phyloP scores from a whole-genome alignment of 2,329 filamentous ascomycete genomes.

The Colletotrichum cuscutae region DNA sequence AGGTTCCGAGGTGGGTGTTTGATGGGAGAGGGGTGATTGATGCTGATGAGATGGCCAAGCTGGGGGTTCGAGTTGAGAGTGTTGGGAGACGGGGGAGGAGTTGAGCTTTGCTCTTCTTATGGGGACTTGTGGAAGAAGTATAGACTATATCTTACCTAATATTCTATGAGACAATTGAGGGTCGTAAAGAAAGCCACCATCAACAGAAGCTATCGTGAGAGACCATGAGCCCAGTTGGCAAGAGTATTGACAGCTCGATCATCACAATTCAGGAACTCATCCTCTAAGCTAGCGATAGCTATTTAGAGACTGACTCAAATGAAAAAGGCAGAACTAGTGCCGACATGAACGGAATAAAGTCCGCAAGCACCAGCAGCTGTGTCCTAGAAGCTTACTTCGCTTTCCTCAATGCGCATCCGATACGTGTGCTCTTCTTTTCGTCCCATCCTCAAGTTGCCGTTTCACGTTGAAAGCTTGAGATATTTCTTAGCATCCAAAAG shows the following conservation, averaged over 20 bases:
- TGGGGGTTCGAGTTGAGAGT: conserved; percentile 64
- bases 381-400: neutral
- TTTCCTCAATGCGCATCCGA: neutral
- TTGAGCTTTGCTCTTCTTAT: neutral
- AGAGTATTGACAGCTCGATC: neutral
- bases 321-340: neutral
- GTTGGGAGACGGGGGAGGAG: conserved; percentile 55
- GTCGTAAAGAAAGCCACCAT: neutral
- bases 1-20: conserved; percentile 65
- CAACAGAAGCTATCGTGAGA: neutral
- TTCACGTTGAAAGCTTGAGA: neutral
- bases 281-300: neutral
- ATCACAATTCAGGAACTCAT: neutral
- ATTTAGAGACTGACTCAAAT: neutral
- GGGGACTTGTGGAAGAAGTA: neutral
- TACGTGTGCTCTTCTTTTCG: neutral
- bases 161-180: neutral
- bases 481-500: neutral
- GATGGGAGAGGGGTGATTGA: conserved; percentile 67
- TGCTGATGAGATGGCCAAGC: conserved; percentile 55
- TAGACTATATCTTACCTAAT: neutral
- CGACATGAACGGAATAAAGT: neutral
- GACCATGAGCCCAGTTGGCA: neutral
- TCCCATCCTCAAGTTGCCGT: neutral
- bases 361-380: neutral